phyloP scores from a whole-genome alignment of 352 stramenopile genomes.

The Pelagophyceae sp. region DNA sequence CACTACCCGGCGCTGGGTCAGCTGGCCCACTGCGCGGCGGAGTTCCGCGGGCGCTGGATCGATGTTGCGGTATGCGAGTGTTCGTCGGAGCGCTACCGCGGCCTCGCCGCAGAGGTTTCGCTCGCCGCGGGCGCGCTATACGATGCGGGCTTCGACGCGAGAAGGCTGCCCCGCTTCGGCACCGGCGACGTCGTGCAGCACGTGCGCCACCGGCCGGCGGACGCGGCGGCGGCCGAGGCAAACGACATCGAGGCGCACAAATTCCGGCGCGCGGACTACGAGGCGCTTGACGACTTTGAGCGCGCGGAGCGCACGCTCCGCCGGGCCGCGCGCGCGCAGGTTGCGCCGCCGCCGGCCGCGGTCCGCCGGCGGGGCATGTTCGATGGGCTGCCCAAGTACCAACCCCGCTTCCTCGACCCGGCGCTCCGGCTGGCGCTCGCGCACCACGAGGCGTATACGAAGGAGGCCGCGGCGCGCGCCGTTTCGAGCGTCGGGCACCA shows the following conservation, averaged over 20 bases:
- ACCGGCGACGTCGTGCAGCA: background rate
- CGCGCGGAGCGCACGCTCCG: background rate
- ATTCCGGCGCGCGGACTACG: background rate
- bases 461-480: background rate
- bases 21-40: background rate
- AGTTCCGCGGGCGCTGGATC: background rate
- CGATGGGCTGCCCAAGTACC: background rate
- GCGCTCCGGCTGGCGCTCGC: background rate
- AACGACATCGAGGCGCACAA: background rate
- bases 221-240: too few species aligned
- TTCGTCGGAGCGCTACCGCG: background rate
- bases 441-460: background rate
- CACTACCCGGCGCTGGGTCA: background rate
- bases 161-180: background rate
- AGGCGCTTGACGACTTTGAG: background rate
- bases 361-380: background rate
- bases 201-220: background rate
- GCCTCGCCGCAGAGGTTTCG: background rate
- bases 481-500: background rate
- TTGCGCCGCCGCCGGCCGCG: background rate
- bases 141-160: background rate
- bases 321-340: background rate
- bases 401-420: background rate
- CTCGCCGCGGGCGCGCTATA: background rate
- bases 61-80: background rate